Conservation (phyloP, 2,329 filamentous ascomycete species). For the Aspergillus sp. region DNA sequence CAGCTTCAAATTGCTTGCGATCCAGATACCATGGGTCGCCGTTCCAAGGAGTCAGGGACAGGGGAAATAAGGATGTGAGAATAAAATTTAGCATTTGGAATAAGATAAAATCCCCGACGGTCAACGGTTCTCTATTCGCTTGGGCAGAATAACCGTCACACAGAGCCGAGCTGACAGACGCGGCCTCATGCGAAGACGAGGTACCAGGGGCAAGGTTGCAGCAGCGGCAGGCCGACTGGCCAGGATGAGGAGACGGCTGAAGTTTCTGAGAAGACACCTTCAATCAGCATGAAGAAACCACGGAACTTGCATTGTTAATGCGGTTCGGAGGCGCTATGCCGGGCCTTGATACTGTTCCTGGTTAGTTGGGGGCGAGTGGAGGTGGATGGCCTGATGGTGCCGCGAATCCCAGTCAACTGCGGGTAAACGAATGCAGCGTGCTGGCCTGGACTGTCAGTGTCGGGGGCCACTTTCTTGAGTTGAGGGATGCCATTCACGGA, state of each 20-base stretch:
- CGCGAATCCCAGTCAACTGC: constrained; percentile 8
- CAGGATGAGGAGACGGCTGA: constrained; percentile 10
- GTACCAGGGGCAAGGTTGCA: constrained; percentile 16
- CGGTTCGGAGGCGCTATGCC: not conserved
- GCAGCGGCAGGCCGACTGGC: not conserved
- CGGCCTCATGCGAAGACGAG: constrained; percentile 6
- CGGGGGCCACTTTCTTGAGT: not conserved
- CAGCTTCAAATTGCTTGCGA: not conserved
- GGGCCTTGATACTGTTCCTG: constrained; percentile 12
- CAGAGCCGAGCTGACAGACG: constrained; percentile 1
- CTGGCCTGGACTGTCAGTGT: not conserved
- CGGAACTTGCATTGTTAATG: constrained; percentile 6
- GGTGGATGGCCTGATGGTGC: constrained; percentile 3
- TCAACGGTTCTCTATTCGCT: not conserved
- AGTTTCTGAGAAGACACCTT: not conserved
- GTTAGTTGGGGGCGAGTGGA: constrained; percentile 9
- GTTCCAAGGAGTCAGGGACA: not conserved
- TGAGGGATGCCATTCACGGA: not conserved
- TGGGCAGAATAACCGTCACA: not conserved
- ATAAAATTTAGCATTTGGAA: too few species aligned
- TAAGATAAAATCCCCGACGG: not conserved
- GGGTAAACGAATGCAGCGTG: not conserved
- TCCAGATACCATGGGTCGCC: not conserved
- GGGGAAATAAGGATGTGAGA: not conserved
- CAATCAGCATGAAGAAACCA: constrained; percentile 5